Evolutionary conservation across 2,329 filamentous ascomycete species (phyloP).

Genomic region (Thielaviopsis euricoi): DNA sequence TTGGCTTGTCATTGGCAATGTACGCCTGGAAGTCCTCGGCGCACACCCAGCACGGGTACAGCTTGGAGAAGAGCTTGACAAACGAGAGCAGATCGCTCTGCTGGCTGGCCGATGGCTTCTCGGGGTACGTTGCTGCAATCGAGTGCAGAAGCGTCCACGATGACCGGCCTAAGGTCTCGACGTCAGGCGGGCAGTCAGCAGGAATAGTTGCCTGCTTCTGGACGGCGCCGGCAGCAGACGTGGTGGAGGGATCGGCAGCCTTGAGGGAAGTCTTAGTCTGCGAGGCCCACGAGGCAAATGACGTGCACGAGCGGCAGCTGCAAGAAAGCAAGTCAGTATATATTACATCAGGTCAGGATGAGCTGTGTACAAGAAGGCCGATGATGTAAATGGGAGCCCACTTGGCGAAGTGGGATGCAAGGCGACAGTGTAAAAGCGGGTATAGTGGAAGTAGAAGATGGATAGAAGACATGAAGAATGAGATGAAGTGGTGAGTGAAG

Average conservation of each 20-base stretch:
- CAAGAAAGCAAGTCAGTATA: neutral
- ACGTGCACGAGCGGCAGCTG: conserved; percentile 58
- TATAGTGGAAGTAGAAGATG: conserved; percentile 19
- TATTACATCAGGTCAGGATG: too few species aligned
- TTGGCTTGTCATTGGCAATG: conserved; percentile 49
- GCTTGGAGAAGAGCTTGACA: conserved; percentile 60
- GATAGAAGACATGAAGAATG: neutral
- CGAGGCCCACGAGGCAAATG: conserved; percentile 45
- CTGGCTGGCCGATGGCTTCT: conserved; percentile 45
- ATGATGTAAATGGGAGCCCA: neutral
- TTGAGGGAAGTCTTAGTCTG: conserved; percentile 29
- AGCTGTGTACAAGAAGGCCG: too few species aligned
- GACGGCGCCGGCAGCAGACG: conserved; percentile 15
- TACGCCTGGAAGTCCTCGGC: conserved; percentile 80
- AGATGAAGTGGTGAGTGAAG: neutral
- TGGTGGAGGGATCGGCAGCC: conserved; percentile 18
- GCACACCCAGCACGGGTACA: conserved; percentile 94
- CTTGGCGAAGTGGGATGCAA: too few species aligned
- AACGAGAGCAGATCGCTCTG: conserved; percentile 67
- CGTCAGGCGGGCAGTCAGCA: conserved; percentile 73
- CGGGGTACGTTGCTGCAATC: conserved; percentile 75
- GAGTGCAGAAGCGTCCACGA: conserved; percentile 91
- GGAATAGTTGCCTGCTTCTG: conserved; percentile 17
- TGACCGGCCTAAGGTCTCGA: conserved; percentile 68
- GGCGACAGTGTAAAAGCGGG: conserved; percentile 13